Evolutionary conservation across 768 basidiomycete genomes (phyloP).

Genomic region (Collybia mongolica): DNA sequence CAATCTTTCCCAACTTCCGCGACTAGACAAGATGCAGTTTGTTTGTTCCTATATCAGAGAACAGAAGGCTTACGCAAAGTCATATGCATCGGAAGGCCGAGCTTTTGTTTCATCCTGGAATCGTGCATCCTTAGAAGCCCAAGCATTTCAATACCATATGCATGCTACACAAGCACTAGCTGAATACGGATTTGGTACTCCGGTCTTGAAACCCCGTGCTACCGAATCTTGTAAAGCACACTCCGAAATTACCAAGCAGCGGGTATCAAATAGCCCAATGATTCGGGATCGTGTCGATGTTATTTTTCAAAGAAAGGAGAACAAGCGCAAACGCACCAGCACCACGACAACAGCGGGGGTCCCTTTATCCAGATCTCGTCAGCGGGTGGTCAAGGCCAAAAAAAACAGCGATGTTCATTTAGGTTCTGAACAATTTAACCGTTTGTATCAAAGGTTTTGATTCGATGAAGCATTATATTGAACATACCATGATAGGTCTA

Average conservation of each 20-base stretch:
- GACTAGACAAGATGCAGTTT: constrained; percentile 37
- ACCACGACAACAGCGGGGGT: constrained; percentile 9
- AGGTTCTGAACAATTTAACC: constrained; percentile 31
- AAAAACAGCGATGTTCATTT: not conserved
- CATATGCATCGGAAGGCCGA: constrained; percentile 42
- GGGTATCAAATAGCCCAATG: not conserved
- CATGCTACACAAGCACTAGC: not conserved
- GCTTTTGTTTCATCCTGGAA: constrained; percentile 29
- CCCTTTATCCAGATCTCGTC: constrained; percentile 2
- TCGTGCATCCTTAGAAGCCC: not conserved
- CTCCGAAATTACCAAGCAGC: too few species aligned
- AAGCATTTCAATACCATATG: not conserved
- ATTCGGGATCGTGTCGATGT: not conserved
- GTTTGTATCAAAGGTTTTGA: constrained; percentile 28
- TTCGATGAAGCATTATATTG: not conserved
- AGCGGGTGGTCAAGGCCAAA: not conserved
- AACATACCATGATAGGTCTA: constrained; percentile 42
- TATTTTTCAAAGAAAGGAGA: not conserved
- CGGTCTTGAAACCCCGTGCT: constrained; percentile 51
- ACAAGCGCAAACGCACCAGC: constrained; percentile 3
- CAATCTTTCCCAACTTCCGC: constrained; percentile 29
- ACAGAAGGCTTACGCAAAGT: constrained; percentile 43
- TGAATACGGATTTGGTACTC: constrained; percentile 49
- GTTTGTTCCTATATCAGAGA: constrained; percentile 48
- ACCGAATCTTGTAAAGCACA: not conserved